These are phyloP conservation scores for Backusella psychrophila DNA, from an alignment of 192 early-diverging fungal species.

Conservation along the genomic window DNA sequence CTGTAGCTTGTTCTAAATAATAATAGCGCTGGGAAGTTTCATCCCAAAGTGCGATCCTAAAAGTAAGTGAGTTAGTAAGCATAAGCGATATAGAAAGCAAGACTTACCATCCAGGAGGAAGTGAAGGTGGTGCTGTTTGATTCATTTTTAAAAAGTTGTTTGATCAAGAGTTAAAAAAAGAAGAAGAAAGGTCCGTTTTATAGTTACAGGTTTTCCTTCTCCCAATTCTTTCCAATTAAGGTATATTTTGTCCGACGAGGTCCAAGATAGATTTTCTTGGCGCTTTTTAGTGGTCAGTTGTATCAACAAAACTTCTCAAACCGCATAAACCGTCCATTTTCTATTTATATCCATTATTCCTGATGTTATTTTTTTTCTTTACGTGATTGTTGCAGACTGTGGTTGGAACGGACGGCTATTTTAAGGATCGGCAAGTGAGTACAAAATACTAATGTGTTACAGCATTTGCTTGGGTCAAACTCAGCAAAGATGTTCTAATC, in stretches of 20 bases:
- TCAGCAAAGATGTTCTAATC: neutral
- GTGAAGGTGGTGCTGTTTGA: constrained; percentile 8
- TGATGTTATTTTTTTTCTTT: neutral
- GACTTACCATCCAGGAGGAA: constrained; percentile 28
- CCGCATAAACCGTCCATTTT: neutral
- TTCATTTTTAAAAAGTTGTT: constrained; percentile 3
- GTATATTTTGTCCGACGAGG: neutral
- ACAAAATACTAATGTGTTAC: neutral
- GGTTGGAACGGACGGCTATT: neutral
- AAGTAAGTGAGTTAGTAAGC: neutral
- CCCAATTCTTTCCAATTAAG: neutral
- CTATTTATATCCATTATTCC: neutral
- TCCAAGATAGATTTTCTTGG: neutral
- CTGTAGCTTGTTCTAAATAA: constrained; percentile 22
- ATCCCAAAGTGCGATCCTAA: constrained; percentile 31
- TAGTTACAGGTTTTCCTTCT: neutral
- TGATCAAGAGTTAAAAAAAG: neutral
- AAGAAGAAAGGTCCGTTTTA: neutral
- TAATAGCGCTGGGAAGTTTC: constrained; percentile 17
- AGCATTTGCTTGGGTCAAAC: neutral
- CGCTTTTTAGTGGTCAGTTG: neutral
- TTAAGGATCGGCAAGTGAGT: neutral
- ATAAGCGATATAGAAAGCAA: neutral
- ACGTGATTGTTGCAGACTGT: neutral
- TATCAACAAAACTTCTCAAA: neutral